Conservation (phyloP, 768 basidiomycete genomes). For the Rhizopogon salebrosus region DNA sequence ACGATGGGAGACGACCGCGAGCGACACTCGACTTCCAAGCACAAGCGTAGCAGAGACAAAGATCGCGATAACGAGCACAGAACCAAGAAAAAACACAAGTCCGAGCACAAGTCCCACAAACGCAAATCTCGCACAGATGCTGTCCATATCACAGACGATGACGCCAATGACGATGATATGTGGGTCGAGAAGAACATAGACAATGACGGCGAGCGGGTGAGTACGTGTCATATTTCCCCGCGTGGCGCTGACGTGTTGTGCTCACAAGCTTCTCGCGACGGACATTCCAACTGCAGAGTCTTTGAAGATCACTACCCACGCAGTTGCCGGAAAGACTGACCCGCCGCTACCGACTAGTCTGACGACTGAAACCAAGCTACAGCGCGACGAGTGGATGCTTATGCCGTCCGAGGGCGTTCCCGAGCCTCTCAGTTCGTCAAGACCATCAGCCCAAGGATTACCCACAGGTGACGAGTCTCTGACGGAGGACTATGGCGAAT, state of each 20-base stretch:
- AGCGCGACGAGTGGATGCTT: slow-evolving; percentile 92
- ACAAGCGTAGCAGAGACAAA: slow-evolving; percentile 29
- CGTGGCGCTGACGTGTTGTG: slow-evolving; percentile 5
- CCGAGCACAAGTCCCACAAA: slow-evolving; percentile 36
- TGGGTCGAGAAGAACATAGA: slow-evolving; percentile 89
- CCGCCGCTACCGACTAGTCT: slow-evolving; percentile 43
- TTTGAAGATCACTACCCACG: slow-evolving; percentile 62
- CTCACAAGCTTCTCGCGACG: slow-evolving; percentile 52
- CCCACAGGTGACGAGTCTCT: slow-evolving; percentile 42
- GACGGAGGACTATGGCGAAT: slow-evolving; percentile 64
- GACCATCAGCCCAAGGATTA: slow-evolving; percentile 25
- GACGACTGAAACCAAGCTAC: slow-evolving; percentile 43
- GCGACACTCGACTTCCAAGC: slow-evolving; percentile 14
- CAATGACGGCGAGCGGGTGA: slow-evolving; percentile 68
- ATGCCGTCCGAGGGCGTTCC: slow-evolving; percentile 22
- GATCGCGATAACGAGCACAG: slow-evolving; percentile 34
- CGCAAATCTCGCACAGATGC: slow-evolving; percentile 29
- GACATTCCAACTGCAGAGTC: slow-evolving; percentile 74
- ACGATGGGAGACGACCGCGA: slow-evolving; percentile 19
- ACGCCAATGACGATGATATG: slow-evolving; percentile 66
- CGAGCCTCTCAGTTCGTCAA: slow-evolving; percentile 27
- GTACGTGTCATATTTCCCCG: slow-evolving; percentile 16
- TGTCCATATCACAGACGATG: slow-evolving; percentile 56
- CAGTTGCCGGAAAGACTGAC: slow-evolving; percentile 38
- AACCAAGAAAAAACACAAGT: slow-evolving; percentile 51